phyloP scores from a whole-genome alignment of 768 basidiomycete genomes.

The Kwoniella bestiolae region DNA sequence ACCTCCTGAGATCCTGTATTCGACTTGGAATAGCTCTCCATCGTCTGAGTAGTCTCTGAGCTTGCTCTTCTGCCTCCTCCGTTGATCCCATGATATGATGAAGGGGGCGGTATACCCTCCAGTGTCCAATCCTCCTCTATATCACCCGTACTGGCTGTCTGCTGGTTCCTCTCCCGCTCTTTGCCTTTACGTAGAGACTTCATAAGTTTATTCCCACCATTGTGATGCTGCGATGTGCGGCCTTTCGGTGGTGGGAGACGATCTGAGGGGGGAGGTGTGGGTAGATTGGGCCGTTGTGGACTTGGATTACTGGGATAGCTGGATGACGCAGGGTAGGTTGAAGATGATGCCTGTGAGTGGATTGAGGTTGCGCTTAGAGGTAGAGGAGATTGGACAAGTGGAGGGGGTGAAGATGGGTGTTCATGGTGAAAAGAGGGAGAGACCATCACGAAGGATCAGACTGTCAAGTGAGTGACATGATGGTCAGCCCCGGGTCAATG shows the following conservation, averaged over 20 bases:
- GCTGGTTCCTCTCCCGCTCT: slow-evolving; percentile 20
- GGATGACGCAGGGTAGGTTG: slow-evolving; percentile 2
- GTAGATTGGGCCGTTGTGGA: slow-evolving; percentile 20
- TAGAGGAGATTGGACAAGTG: not conserved
- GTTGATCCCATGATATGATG: slow-evolving; percentile 4
- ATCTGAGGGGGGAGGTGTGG: slow-evolving; percentile 33
- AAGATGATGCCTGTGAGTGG: slow-evolving; percentile 14
- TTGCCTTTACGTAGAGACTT: slow-evolving; percentile 27
- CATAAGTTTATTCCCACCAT: slow-evolving; percentile 26
- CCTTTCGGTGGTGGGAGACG: slow-evolving; percentile 28
- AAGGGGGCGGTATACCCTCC: slow-evolving; percentile 26
- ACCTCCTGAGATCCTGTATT: not conserved
- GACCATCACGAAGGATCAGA: slow-evolving; percentile 3
- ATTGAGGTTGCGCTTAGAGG: slow-evolving; percentile 1
- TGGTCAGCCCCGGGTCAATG: not conserved
- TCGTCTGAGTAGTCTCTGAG: not conserved
- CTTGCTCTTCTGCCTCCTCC: not conserved
- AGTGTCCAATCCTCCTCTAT: slow-evolving; percentile 48
- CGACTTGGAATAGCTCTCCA: not conserved
- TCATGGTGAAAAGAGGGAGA: slow-evolving; percentile 5
- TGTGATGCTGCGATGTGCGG: slow-evolving; percentile 11
- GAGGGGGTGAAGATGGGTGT: not conserved
- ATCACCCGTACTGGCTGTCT: slow-evolving; percentile 1
- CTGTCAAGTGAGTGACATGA: not conserved
- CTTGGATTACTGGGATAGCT: not conserved